phyloP scores from a whole-genome alignment of 192 early-diverging fungal genomes.

The Rhizoclosmatium globosum region DNA sequence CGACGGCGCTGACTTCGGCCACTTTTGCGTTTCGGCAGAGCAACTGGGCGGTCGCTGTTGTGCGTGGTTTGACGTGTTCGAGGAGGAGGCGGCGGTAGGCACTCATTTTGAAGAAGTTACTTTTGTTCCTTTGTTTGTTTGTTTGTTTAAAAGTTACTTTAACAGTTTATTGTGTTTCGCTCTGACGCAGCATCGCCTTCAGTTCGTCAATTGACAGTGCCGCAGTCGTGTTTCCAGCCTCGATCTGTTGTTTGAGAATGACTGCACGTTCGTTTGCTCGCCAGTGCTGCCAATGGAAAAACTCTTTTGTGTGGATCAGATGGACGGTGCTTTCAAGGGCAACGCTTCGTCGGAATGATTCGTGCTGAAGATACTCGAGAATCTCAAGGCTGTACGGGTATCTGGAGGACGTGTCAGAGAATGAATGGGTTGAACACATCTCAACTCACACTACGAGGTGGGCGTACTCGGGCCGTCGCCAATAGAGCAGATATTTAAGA shows the following conservation, averaged over 20 bases:
- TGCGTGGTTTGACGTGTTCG: not conserved
- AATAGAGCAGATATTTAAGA: slow-evolving; percentile 90
- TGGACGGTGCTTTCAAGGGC: slow-evolving; percentile 74
- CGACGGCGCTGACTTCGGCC: not conserved
- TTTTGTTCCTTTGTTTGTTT: too few species aligned
- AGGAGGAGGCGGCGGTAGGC: slow-evolving; percentile 7
- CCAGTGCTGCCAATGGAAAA: slow-evolving; percentile 76
- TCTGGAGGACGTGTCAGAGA: slow-evolving; percentile 43
- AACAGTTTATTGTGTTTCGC: too few species aligned
- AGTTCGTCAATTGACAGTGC: too few species aligned
- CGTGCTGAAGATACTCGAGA: slow-evolving; percentile 84
- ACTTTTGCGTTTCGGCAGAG: not conserved
- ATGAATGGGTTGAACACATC: too few species aligned
- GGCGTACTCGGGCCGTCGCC: slow-evolving; percentile 88
- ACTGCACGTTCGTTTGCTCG: slow-evolving; percentile 45
- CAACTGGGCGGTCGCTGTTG: not conserved
- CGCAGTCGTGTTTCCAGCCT: too few species aligned
- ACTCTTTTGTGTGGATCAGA: slow-evolving; percentile 82
- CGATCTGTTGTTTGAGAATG: not conserved
- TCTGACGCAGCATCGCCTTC: too few species aligned
- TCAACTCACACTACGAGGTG: slow-evolving; percentile 79
- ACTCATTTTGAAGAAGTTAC: not conserved
- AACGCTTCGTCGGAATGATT: slow-evolving; percentile 79
- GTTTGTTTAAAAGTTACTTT: too few species aligned
- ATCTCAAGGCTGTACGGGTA: slow-evolving; percentile 91